phyloP scores from a whole-genome alignment of 768 basidiomycete genomes.

The Termitomyces titanicus region DNA sequence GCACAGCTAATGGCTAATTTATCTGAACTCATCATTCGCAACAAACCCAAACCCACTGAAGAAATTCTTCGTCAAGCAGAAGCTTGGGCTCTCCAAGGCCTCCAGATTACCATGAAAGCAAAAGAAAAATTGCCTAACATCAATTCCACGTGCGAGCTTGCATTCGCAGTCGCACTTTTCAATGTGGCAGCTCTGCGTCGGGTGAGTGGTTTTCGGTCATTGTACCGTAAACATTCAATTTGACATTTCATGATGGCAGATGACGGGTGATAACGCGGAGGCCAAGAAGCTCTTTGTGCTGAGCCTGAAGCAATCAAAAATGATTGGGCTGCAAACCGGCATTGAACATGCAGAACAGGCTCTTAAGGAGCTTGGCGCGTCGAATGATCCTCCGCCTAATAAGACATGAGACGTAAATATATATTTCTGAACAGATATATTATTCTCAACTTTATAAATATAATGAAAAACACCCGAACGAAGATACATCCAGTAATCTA shows the following conservation, averaged over 20 bases:
- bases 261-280: conserved; percentile 32
- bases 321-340: conserved; percentile 32
- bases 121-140: conserved; percentile 20
- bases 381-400: background rate
- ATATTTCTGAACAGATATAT: background rate
- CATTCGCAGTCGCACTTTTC: conserved; percentile 54
- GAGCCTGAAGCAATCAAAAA: conserved; percentile 33
- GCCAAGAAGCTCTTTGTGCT: conserved; percentile 29
- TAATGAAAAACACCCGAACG: background rate
- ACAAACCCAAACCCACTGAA: conserved; percentile 18
- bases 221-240: background rate
- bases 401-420: background rate
- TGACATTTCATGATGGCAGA: conserved; percentile 20
- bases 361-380: conserved; percentile 12
- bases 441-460: background rate
- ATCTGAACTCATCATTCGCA: conserved; percentile 39
- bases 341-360: conserved; percentile 28
- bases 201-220: conserved; percentile 18
- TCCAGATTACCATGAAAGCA: conserved; percentile 27
- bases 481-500: conserved; percentile 13
- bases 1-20: conserved; percentile 46
- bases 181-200: conserved; percentile 58
- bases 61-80: conserved; percentile 47
- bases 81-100: conserved; percentile 55
- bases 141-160: conserved; percentile 46